Evolutionary conservation across 2,329 filamentous ascomycete species (phyloP).

Genomic region (Calonectria pseudoturangicola): DNA sequence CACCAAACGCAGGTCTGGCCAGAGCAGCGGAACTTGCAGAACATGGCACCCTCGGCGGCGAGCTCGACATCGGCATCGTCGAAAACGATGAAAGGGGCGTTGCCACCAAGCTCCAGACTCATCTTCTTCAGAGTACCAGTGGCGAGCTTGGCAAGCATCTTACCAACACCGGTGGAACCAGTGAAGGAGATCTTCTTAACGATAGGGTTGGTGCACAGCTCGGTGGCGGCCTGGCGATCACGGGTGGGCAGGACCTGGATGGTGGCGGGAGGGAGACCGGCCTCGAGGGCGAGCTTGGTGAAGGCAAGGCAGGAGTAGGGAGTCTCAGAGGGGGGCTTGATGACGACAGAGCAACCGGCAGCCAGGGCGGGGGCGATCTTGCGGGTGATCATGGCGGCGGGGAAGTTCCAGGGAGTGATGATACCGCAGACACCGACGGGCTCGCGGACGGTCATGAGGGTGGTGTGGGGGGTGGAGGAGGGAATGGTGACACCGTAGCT

Average conservation of each 20-base stretch:
- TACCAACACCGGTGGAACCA: slow-evolving; percentile 77
- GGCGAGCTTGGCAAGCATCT: slow-evolving; percentile 75
- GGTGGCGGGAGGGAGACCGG: slow-evolving; percentile 77
- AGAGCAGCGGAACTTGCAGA: slow-evolving; percentile 61
- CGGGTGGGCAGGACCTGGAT: slow-evolving; percentile 57
- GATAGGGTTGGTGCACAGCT: slow-evolving; percentile 54
- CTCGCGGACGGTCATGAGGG: slow-evolving; percentile 80
- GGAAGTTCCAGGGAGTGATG: slow-evolving; percentile 65
- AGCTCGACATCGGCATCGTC: slow-evolving; percentile 79
- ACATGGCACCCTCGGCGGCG: slow-evolving; percentile 73
- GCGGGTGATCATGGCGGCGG: slow-evolving; percentile 57
- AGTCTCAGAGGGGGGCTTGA: slow-evolving; percentile 83
- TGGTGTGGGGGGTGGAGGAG: slow-evolving; percentile 75
- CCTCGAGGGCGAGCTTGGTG: slow-evolving; percentile 80
- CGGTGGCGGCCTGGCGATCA: slow-evolving; percentile 55
- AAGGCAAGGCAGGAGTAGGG: slow-evolving; percentile 83
- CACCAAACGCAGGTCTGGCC: slow-evolving; percentile 79
- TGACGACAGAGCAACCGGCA: slow-evolving; percentile 85
- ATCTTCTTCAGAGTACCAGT: slow-evolving; percentile 80
- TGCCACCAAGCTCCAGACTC: slow-evolving; percentile 82
- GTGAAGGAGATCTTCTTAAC: slow-evolving; percentile 80
- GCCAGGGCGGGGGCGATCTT: slow-evolving; percentile 75
- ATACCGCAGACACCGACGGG: slow-evolving; percentile 63
- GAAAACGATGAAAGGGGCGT: slow-evolving; percentile 79
- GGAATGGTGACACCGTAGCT: slow-evolving; percentile 75